Base-by-base conservation (phyloP, 1,284 basidiomycete genomes). In the Cutaneotrichosporon sp. region DNA sequence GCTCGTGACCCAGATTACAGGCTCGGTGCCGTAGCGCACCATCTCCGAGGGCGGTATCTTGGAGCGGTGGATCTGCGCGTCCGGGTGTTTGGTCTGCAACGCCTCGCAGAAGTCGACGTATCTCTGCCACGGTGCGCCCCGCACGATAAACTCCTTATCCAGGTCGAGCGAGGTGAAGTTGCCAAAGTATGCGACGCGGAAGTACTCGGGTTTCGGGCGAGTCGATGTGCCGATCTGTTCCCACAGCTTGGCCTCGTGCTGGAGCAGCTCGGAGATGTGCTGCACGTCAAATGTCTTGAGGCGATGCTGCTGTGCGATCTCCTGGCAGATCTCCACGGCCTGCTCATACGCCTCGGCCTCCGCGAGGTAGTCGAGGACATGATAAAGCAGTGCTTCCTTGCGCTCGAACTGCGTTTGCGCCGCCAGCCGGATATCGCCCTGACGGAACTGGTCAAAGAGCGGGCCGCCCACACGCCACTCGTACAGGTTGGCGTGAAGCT, bases 261-360 rank as follows among this genome's bases (percentile, higher is more conserved):
- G 84, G 46, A 95, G 82, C 56, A 96, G 89, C 76, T 95, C 92
- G 0, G 91, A 87, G 9, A 96, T 83, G 61, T 91, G 89, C 22
- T 83, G 84, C 69, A 97, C 94, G 76, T 95, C 90, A 82, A 91
- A 97, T 2, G 92, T 94, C 40, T 90, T 84, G 73, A 88, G 87
- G 10, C 89, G 85, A 80, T 97, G 93, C 73, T 96, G 91, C 65
- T 84, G 85, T 13, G 88, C 88, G 13, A 97, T 82, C 71, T 96
- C 94, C 80, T 91, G 91, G 82, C 92, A 97, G 61, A 98, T 90
- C 66, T 92, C 90, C 59, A 97, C 87, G 2, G 93, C 94, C 61
- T 87, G 90, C 80, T 99, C 96, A 87, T 93, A 98, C 5, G 96
- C 94, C 74, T 96, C 93, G 2, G 95, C 96, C 80, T 93, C 92